Conservation (phyloP, 1,284 basidiomycete species). For the Puccinia coronata region DNA sequence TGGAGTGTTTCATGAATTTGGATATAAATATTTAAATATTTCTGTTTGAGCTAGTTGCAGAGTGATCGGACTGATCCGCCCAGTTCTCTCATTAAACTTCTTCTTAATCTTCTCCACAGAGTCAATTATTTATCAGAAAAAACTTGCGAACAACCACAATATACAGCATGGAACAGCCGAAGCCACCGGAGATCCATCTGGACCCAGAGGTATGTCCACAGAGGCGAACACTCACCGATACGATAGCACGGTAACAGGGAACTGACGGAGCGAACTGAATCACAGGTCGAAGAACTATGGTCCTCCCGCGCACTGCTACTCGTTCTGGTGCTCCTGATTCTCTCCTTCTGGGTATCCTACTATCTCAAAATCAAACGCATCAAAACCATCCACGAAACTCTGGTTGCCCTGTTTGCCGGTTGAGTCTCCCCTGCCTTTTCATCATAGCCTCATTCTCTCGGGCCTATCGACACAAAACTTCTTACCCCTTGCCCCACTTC, state of each 20-base stretch:
- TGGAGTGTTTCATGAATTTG: no score
- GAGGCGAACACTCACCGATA: not conserved
- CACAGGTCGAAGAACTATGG: conserved; percentile 52
- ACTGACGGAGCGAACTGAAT: not conserved
- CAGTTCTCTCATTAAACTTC: no score
- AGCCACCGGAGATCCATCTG: conserved; percentile 51
- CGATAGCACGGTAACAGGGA: not conserved
- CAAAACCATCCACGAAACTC: conserved; percentile 91
- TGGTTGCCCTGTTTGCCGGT: conserved; percentile 88
- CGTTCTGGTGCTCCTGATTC: conserved; percentile 87
- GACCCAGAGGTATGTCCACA: conserved; percentile 51
- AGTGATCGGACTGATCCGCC: no score
- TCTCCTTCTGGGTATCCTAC: conserved; percentile 94
- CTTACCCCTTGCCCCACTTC: not conserved
- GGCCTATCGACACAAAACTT: not conserved
- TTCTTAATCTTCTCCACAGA: no score
- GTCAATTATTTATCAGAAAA: no score
- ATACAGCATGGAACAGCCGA: conserved; percentile 9
- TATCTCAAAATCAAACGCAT: conserved; percentile 96
- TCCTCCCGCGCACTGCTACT: conserved; percentile 60
- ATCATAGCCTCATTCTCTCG: no score
- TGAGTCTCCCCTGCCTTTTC: conserved; percentile 41
- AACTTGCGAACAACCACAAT: no score
- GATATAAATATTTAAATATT: no score
- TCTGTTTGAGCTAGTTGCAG: no score